A percentile compares a stretch with the other conserved stretches of the same genome.
These are phyloP conservation scores for Talaromyces adpressus DNA, from an alignment of 495 filamentous ascomycete genomes.

Conservation along the genomic window DNA sequence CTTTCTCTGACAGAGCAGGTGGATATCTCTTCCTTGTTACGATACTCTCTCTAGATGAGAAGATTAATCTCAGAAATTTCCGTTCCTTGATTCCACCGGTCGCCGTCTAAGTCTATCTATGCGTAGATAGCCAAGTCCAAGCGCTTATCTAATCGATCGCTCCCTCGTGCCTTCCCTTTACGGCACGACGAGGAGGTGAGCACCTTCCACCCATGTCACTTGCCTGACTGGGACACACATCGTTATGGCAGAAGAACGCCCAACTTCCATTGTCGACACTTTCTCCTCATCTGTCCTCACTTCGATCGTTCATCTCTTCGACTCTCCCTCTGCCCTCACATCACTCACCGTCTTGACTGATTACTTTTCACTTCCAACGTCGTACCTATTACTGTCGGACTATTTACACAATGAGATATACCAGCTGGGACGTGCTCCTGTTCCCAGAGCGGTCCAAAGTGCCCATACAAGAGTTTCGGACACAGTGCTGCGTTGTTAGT, in stretches of 20 bases:
- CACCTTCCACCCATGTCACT: not conserved
- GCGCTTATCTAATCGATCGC: not conserved
- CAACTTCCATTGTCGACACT: not conserved
- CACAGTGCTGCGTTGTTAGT: slow-evolving; percentile 67
- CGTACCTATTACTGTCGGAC: slow-evolving; percentile 4
- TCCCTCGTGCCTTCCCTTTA: not conserved
- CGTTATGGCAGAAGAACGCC: not conserved
- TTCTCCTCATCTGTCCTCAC: not conserved
- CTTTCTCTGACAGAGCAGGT: too few relatives aligned
- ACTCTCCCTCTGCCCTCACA: not conserved
- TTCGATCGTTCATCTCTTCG: too few relatives aligned
- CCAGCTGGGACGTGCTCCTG: slow-evolving; percentile 80
- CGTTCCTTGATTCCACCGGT: not conserved
- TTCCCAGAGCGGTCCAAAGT: slow-evolving; percentile 59
- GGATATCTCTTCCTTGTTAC: too few relatives aligned
- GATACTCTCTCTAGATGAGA: too few relatives aligned
- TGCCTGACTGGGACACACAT: not conserved
- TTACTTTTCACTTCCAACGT: not conserved
- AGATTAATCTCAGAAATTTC: not conserved
- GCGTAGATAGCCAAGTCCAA: not conserved
- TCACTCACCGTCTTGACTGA: not conserved
- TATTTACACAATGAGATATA: slow-evolving; percentile 59
- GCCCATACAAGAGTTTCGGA: slow-evolving; percentile 82
- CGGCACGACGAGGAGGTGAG: not conserved
- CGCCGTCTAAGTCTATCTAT: not conserved